Conservation (phyloP, 139 green algal genomes). For the Picochlorum sp. region DNA sequence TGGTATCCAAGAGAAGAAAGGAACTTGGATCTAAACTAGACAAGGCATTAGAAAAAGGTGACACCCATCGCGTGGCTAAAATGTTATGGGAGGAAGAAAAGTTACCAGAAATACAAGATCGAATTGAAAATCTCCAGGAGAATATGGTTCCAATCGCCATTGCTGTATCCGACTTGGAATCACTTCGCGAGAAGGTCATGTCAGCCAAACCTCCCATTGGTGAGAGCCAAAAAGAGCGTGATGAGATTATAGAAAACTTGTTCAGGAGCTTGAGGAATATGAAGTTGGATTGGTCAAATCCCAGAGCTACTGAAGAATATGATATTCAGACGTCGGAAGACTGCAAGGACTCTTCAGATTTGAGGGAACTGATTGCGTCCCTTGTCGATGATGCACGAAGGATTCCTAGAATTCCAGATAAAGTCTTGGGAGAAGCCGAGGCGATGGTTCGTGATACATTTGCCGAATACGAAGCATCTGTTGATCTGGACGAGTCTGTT, state of each 20-base stretch:
- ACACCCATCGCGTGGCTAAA: background rate
- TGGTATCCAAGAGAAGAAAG: background rate
- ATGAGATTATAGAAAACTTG: slow-evolving; percentile 11
- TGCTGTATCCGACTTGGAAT: slow-evolving; percentile 5
- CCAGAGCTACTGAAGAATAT: background rate
- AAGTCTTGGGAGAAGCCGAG: background rate
- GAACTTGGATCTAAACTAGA: background rate
- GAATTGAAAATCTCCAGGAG: slow-evolving; percentile 1
- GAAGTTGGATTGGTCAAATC: slow-evolving; percentile 2
- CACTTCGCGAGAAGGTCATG: slow-evolving; percentile 6
- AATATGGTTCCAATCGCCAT: slow-evolving; percentile 8
- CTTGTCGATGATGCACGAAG: slow-evolving; percentile 11
- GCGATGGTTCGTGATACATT: background rate
- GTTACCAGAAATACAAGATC: slow-evolving; percentile 6
- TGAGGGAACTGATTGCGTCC: slow-evolving; percentile 2
- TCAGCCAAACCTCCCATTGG: background rate
- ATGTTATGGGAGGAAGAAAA: slow-evolving; percentile 16
- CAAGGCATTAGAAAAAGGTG: background rate
- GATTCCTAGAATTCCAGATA: slow-evolving; percentile 7
- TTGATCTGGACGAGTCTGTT: too few species aligned
- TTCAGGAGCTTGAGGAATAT: slow-evolving; percentile 13
- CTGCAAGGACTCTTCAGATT: slow-evolving; percentile 1
- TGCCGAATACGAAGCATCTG: too few species aligned
- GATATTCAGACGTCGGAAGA: background rate
- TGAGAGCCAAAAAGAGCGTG: slow-evolving; percentile 7